phyloP scores from a whole-genome alignment of 2,329 filamentous ascomycete species.

The Cladophialophora carrionii region DNA sequence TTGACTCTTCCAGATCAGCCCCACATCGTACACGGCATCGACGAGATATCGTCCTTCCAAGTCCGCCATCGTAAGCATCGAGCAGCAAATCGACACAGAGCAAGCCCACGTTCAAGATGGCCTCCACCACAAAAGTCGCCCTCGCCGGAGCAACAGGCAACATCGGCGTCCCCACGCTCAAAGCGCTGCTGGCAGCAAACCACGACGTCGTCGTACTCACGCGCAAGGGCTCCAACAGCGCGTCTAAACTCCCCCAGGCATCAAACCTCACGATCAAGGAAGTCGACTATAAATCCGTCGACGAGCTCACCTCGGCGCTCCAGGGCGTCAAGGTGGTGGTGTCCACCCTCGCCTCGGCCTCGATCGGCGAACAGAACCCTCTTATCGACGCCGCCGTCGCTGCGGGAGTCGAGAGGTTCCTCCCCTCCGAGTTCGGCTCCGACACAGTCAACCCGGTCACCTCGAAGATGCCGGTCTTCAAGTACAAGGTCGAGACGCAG shows the following conservation, averaged over 20 bases:
- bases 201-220: constrained; percentile 30
- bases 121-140: constrained; percentile 33
- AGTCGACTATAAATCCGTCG: constrained; percentile 42
- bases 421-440: constrained; percentile 46
- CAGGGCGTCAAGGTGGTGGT: constrained; percentile 42
- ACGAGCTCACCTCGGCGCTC: constrained; percentile 39
- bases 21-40: constrained; percentile 4
- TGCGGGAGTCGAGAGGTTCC: constrained; percentile 41
- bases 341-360: constrained; percentile 24
- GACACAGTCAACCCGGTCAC: constrained; percentile 40
- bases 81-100: background rate
- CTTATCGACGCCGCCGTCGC: constrained; percentile 43
- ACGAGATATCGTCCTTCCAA: background rate
- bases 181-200: constrained; percentile 30
- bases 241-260: constrained; percentile 26
- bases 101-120: constrained; percentile 9
- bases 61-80: background rate
- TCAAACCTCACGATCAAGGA: constrained; percentile 30
- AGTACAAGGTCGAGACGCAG: constrained; percentile 41
- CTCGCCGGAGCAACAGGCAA: constrained; percentile 37
- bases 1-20: constrained; percentile 9
- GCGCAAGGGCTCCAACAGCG: constrained; percentile 27
- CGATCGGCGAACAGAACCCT: constrained; percentile 25
- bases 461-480: constrained; percentile 42
- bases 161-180: constrained; percentile 30